These are phyloP conservation scores for Fusarium sp. DNA, from an alignment of 2,329 filamentous ascomycete genomes.

Conservation along the genomic window DNA sequence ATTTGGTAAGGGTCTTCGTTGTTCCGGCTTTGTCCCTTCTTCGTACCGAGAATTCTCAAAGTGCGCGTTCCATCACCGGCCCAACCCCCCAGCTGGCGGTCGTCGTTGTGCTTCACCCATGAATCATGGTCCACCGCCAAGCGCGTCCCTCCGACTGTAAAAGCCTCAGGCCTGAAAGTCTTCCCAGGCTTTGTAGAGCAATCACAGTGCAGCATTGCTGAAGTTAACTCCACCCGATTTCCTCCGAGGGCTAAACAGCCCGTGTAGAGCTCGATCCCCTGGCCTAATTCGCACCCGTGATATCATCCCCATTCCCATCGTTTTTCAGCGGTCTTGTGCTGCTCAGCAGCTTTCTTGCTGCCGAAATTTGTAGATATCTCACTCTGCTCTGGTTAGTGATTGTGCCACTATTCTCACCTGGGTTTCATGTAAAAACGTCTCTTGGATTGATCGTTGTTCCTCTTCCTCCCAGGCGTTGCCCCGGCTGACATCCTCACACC, in stretches of 20 bases:
- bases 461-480: slow-evolving; percentile 49
- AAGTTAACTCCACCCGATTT: slow-evolving; percentile 51
- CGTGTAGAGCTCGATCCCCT: slow-evolving; percentile 43
- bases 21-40: slow-evolving; percentile 44
- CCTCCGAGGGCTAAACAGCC: slow-evolving; percentile 49
- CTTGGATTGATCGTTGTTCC: slow-evolving; percentile 44
- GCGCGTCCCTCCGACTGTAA: slow-evolving; percentile 47
- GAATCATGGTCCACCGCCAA: slow-evolving; percentile 52
- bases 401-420: slow-evolving; percentile 36
- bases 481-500: slow-evolving; percentile 51
- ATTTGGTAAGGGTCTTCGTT: slow-evolving; percentile 39
- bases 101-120: slow-evolving; percentile 46
- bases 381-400: slow-evolving; percentile 7
- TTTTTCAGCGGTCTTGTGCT: slow-evolving; percentile 25
- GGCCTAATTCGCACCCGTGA: slow-evolving; percentile 46
- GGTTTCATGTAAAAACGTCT: slow-evolving; percentile 48
- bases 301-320: slow-evolving; percentile 23
- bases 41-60: slow-evolving; percentile 47
- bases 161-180: slow-evolving; percentile 51
- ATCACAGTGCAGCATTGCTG: slow-evolving; percentile 46
- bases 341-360: slow-evolving; percentile 3
- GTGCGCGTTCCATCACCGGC: slow-evolving; percentile 46
- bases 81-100: slow-evolving; percentile 41
- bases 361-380: slow-evolving; percentile 9
- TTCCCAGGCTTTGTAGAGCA: slow-evolving; percentile 43